Evolutionary conservation across 2,329 filamentous ascomycete species (phyloP).

Genomic region (Clathrospora elynae): DNA sequence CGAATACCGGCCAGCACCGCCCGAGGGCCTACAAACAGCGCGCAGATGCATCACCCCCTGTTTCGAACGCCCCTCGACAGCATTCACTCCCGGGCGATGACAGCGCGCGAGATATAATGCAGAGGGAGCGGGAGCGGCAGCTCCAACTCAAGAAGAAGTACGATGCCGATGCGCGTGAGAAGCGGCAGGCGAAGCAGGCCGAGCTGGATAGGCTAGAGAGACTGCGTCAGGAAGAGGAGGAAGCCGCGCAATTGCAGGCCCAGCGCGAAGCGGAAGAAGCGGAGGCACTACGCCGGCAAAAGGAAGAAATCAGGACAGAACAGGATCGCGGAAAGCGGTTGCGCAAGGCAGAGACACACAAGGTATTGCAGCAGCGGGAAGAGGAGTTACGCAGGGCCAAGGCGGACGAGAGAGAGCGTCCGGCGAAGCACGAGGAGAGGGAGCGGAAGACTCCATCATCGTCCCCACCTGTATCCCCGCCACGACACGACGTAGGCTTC

Average conservation of each 20-base stretch:
- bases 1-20: conserved; percentile 33
- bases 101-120: conserved; percentile 41
- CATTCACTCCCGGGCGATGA: conserved; percentile 36
- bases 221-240: conserved; percentile 35
- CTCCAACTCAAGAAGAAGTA: conserved; percentile 37
- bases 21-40: conserved; percentile 34
- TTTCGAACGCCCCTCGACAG: conserved; percentile 23
- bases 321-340: conserved; percentile 42
- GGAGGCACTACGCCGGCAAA: conserved; percentile 33
- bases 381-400: conserved; percentile 37
- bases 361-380: conserved; percentile 33
- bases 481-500: conserved; percentile 37
- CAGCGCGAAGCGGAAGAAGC: conserved; percentile 38
- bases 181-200: conserved; percentile 37
- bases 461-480: conserved; percentile 37
- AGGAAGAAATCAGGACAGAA: conserved; percentile 39
- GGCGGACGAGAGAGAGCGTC: conserved; percentile 31
- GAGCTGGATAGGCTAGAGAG: conserved; percentile 36
- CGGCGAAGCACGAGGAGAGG: conserved; percentile 32
- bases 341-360: conserved; percentile 38
- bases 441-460: conserved; percentile 25
- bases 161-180: conserved; percentile 41
- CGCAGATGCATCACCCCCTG: conserved; percentile 25
- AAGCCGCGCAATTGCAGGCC: conserved; percentile 34
- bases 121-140: conserved; percentile 41